A percentile compares a stretch with the other conserved stretches of the same genome.
phyloP scores from a whole-genome alignment of 345 rosid genomes.

The Barbarea vulgaris region DNA sequence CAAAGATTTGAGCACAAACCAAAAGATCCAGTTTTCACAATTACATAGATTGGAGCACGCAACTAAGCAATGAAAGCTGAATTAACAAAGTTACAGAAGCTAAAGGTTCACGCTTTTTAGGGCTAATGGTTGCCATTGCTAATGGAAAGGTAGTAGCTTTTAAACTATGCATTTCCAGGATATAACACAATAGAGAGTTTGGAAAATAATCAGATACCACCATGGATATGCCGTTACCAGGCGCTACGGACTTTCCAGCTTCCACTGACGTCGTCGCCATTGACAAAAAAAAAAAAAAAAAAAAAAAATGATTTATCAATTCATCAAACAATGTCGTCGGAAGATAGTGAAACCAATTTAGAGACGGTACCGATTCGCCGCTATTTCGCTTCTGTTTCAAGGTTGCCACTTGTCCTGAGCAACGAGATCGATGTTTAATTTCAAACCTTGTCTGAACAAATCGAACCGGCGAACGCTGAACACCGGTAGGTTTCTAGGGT shows the following conservation, averaged over 20 bases:
- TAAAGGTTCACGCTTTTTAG: background rate
- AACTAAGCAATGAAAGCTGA: background rate
- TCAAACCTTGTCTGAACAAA: slow-evolving; percentile 2
- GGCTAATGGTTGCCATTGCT: too few species aligned
- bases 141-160: too few species aligned
- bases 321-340: background rate
- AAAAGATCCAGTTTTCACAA: background rate
- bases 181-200: too few species aligned
- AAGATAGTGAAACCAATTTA: background rate
- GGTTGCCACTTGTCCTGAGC: background rate
- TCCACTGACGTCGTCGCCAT: slow-evolving; percentile 36
- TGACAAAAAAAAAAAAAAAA: too few species aligned
- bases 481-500: slow-evolving; percentile 29
- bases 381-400: slow-evolving; percentile 15
- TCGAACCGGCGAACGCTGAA: slow-evolving; percentile 9
- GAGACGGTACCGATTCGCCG: slow-evolving; percentile 29
- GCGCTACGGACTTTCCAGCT: slow-evolving; percentile 17
- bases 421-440: background rate
- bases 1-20: background rate
- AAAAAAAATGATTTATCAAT: background rate
- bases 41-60: background rate
- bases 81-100: background rate
- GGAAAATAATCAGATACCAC: slow-evolving; percentile 41
- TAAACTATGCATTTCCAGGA: too few species aligned
- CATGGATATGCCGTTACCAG: slow-evolving; percentile 42